Percentiles rank a stretch among this genome's conserved stretches.
These are phyloP conservation scores for Coprinopsis marcescibilis DNA, from an alignment of 768 basidiomycete genomes.

Conservation along the genomic window DNA sequence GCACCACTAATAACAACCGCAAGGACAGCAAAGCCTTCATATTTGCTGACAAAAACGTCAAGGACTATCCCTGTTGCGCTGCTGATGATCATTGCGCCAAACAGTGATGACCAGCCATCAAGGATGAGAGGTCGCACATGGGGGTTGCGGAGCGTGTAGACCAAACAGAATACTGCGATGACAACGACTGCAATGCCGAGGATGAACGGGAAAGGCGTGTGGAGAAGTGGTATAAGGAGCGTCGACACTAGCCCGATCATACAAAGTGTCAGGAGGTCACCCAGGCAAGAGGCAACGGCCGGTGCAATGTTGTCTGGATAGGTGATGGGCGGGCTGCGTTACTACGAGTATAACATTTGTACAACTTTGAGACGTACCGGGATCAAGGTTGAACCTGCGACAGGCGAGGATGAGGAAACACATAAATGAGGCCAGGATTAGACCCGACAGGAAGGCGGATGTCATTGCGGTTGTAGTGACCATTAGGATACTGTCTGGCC, in stretches of 20 bases:
- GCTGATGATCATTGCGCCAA: constrained; percentile 85
- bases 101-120: constrained; percentile 87
- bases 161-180: constrained; percentile 41
- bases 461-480: constrained; percentile 76
- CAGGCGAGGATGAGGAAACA: constrained; percentile 76
- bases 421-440: constrained; percentile 91
- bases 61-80: constrained; percentile 88
- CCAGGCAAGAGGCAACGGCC: constrained; percentile 86
- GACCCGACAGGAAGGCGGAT: constrained; percentile 69
- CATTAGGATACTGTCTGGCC: constrained; percentile 60
- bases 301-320: constrained; percentile 88
- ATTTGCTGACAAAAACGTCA: constrained; percentile 82
- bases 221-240: constrained; percentile 58
- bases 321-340: not conserved
- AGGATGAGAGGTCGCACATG: constrained; percentile 66
- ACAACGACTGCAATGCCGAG: constrained; percentile 44
- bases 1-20: constrained; percentile 83
- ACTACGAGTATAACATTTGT: not conserved
- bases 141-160: constrained; percentile 59
- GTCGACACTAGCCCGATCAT: constrained; percentile 75
- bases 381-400: constrained; percentile 70
- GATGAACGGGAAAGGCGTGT: constrained; percentile 61
- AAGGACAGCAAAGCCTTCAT: constrained; percentile 82
- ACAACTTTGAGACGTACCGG: constrained; percentile 46
- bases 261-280: constrained; percentile 86